Base-by-base conservation (phyloP, 2,329 filamentous ascomycete species). In the Hypomyces perniciosus region DNA sequence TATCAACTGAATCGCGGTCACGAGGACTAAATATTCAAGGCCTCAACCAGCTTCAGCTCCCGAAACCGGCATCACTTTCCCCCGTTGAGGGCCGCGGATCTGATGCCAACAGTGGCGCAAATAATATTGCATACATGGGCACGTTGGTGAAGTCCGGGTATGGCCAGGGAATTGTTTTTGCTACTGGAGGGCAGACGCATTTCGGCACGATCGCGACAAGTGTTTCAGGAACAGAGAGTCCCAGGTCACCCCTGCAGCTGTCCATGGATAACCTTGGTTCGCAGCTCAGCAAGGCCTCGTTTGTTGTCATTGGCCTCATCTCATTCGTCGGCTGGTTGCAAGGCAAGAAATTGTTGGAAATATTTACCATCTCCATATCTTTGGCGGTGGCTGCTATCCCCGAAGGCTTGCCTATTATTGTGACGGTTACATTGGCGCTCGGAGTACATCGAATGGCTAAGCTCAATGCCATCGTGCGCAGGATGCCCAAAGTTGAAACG, bases 211-310 rank as follows among this genome's bases (percentile, higher is more conserved):
- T 99, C 60, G 95, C 92, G 20, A 87, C 91, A 12, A 96, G 91
- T 48, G 80, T 99, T 28, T 90, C 92, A 44, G 89, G 93, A 55
- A 99, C 96, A 29, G 93, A 97, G 68, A 96, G 90, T 62, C 93
- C 93, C 0, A 81, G 93, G 40, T 99, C 93, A 4, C 93, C 93
- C 7, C 76, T 99, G 30, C 93, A 99, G 66, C 72, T 96, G 7
- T 95, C 90, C 13, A 99, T 99, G 95, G 93, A 99, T 67, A 84
- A 90, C n/a, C 81, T 99, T 2, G 93, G 93, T 30, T 91, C 95
- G 49, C 92, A 99, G 65, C 77, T 99, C 50, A 97, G 91, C 72
- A 96, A 96, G 68, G 89, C 95, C 64, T 99, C 93, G 0, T 97
- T 99, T 65, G 86, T 84, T 12, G 89, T 99, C 34, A 99, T 99